Evolutionary conservation across 257 asterid species (phyloP).

Genomic region (Fraxinus anomala): DNA sequence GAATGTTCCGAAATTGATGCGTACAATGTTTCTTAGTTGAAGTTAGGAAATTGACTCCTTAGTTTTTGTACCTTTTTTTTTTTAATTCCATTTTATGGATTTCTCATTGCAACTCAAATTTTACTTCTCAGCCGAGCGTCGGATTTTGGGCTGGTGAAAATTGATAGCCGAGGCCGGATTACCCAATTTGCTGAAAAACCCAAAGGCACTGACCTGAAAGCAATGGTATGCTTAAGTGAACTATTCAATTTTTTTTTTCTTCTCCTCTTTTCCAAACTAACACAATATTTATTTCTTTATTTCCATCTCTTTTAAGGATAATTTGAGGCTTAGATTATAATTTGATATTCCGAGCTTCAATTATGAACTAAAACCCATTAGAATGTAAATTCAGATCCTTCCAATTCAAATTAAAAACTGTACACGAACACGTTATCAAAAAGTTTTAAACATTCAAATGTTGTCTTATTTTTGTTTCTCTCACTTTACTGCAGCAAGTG

Average conservation of each 20-base stretch:
- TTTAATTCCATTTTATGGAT: neutral
- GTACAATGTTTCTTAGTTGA: neutral
- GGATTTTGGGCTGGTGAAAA: constrained; percentile 80
- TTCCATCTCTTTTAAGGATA: neutral
- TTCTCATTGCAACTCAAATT: constrained; percentile 20
- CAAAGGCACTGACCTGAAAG: constrained; percentile 65
- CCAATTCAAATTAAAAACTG: no score
- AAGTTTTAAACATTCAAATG: neutral
- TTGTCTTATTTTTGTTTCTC: constrained; percentile 4
- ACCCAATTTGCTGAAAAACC: constrained; percentile 89
- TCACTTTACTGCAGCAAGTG: constrained; percentile 60
- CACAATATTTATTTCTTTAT: neutral
- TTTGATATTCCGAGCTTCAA: neutral
- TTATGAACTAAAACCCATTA: neutral
- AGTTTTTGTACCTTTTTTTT: neutral
- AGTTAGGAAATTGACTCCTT: neutral
- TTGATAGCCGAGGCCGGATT: constrained; percentile 79
- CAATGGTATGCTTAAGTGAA: constrained; percentile 60
- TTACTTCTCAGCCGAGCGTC: constrained; percentile 79
- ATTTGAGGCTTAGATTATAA: neutral
- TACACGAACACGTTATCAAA: neutral
- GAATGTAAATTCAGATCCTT: neutral
- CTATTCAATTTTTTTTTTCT: neutral
- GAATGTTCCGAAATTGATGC: neutral
- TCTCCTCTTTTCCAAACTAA: neutral